phyloP scores from a whole-genome alignment of 148 eudicot species.

The Vaccinium vitisidaea region DNA sequence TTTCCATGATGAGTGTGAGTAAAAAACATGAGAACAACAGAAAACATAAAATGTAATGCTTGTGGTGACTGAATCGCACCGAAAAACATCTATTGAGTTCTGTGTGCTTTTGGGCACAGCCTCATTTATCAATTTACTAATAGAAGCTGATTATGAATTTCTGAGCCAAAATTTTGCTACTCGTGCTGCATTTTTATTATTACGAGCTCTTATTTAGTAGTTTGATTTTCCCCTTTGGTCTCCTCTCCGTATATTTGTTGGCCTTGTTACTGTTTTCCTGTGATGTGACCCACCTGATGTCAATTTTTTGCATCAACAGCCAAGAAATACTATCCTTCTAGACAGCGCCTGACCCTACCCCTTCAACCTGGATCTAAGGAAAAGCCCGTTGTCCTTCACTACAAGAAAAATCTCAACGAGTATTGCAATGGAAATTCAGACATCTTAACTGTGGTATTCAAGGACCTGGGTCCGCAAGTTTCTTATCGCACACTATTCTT shows the following conservation, averaged over 20 bases:
- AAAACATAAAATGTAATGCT: neutral
- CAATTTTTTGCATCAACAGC: constrained; percentile 43
- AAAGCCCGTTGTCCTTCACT: constrained; percentile 69
- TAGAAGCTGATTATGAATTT: too few relatives aligned
- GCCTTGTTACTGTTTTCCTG: neutral
- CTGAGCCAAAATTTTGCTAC: too few relatives aligned
- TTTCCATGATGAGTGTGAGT: neutral
- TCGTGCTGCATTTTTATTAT: neutral
- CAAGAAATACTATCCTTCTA: constrained; percentile 86
- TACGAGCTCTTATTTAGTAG: neutral
- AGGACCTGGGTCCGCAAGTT: constrained; percentile 94
- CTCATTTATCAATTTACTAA: neutral
- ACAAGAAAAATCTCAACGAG: constrained; percentile 68
- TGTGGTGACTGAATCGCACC: neutral
- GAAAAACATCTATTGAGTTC: neutral
- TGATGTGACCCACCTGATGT: constrained; percentile 17
- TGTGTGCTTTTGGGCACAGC: neutral
- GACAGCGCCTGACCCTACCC: constrained; percentile 93
- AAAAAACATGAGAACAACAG: neutral
- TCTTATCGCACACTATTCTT: constrained; percentile 90
- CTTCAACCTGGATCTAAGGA: constrained; percentile 71
- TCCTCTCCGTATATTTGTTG: neutral
- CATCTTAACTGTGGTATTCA: constrained; percentile 67
- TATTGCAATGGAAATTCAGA: constrained; percentile 51
- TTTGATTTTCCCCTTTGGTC: constrained; percentile 6